These are phyloP conservation scores for Kodamaea alishanica DNA, from an alignment of 1,139 yeast genomes.

Conservation along the genomic window DNA sequence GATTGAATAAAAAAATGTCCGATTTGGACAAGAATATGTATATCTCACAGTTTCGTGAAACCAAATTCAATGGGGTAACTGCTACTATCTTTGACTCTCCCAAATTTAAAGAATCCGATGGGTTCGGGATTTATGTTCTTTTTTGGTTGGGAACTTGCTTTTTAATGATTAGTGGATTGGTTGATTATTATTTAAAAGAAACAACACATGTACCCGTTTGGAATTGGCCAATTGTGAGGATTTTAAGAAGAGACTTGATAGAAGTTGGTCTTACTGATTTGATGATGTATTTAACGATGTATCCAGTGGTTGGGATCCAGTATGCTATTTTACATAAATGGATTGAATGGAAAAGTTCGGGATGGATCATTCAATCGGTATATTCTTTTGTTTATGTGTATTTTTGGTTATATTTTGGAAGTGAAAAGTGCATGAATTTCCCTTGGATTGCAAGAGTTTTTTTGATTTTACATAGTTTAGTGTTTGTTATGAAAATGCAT, in stretches of 20 bases:
- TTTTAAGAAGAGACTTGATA: slow-evolving; percentile 53
- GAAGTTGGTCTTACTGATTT: slow-evolving; percentile 68
- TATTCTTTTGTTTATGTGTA: slow-evolving; percentile 52
- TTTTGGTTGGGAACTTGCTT: slow-evolving; percentile 67
- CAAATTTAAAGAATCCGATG: slow-evolving; percentile 38
- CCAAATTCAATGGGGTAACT: slow-evolving; percentile 35
- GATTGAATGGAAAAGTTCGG: slow-evolving; percentile 56
- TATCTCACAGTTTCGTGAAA: slow-evolving; percentile 42
- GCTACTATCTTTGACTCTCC: slow-evolving; percentile 51
- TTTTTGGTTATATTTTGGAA: slow-evolving; percentile 52
- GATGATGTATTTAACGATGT: slow-evolving; percentile 62
- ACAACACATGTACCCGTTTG: slow-evolving; percentile 21
- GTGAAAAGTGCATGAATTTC: slow-evolving; percentile 40
- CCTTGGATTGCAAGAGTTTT: slow-evolving; percentile 92
- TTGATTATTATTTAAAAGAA: slow-evolving; percentile 33
- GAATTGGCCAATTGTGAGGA: slow-evolving; percentile 48
- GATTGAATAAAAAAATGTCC: slow-evolving; percentile 5
- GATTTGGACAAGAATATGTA: slow-evolving; percentile 7
- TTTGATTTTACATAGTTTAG: slow-evolving; percentile 76
- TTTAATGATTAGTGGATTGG: slow-evolving; percentile 44
- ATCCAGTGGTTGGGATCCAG: slow-evolving; percentile 57
- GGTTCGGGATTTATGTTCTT: slow-evolving; percentile 63
- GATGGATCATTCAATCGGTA: slow-evolving; percentile 56
- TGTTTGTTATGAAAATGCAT: slow-evolving; percentile 88
- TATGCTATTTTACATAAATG: slow-evolving; percentile 36